phyloP scores from a whole-genome alignment of 495 filamentous ascomycete species.

The Astrothelium macrocarpum region DNA sequence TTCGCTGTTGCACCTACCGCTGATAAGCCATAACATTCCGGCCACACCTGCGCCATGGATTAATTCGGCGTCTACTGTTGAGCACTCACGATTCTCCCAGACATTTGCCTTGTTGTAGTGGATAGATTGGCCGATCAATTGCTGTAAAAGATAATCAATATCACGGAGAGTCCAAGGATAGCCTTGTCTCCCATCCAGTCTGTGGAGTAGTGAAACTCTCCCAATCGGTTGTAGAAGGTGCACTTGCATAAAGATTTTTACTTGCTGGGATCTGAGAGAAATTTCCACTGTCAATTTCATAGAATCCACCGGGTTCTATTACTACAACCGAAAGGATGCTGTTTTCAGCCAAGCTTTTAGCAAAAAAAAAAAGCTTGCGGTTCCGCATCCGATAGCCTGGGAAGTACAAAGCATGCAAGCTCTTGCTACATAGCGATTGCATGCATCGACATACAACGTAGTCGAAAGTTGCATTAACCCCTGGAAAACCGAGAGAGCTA shows the following conservation, averaged over 20 bases:
- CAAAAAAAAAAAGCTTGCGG: conserved; percentile 10
- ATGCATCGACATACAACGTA: conserved; percentile 13
- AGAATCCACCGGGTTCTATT: conserved; percentile 14
- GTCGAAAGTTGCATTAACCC: conserved; percentile 11
- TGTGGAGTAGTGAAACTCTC: conserved; percentile 15
- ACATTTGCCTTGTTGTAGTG: conserved; percentile 14
- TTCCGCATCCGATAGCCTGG: conserved; percentile 19
- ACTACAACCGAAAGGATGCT: conserved; percentile 1
- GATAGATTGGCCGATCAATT: background rate
- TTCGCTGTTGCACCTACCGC: background rate
- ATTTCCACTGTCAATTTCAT: conserved; percentile 11
- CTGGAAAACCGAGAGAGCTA: conserved; percentile 15
- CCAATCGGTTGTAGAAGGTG: conserved; percentile 18
- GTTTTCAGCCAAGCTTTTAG: conserved; percentile 3
- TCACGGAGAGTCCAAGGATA: background rate
- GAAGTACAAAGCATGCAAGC: conserved; percentile 8
- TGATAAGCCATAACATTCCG: conserved; percentile 23
- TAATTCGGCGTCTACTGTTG: background rate
- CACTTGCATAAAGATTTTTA: conserved; percentile 7
- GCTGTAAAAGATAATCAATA: background rate
- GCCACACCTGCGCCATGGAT: background rate
- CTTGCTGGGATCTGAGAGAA: conserved; percentile 7
- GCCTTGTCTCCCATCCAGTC: background rate
- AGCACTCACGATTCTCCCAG: conserved; percentile 18
- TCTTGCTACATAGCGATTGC: background rate